These are phyloP conservation scores for Talaromyces thailandensis DNA, from an alignment of 495 filamentous ascomycete genomes.

Conservation along the genomic window DNA sequence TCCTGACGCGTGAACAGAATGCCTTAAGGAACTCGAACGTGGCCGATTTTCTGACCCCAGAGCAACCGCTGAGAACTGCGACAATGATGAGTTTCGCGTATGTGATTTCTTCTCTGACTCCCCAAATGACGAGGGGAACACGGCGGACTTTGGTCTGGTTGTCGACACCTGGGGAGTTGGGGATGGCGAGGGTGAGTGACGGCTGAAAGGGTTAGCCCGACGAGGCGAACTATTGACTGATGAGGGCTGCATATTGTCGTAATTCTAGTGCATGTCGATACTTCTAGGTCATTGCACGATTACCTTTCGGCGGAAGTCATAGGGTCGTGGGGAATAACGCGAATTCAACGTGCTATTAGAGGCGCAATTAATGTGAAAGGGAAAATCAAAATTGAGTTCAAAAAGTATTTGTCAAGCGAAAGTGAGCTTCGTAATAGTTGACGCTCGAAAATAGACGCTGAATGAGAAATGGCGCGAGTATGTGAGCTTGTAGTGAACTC, in stretches of 20 bases:
- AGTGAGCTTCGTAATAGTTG: neutral
- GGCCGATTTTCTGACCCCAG: conserved; percentile 20
- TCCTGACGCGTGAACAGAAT: conserved; percentile 43
- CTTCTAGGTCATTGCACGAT: neutral
- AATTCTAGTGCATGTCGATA: conserved; percentile 1
- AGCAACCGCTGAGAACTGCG: conserved; percentile 30
- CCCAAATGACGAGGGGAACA: conserved; percentile 49
- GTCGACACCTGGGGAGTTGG: conserved; percentile 34
- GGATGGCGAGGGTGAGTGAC: conserved; percentile 54
- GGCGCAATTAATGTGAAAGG: neutral
- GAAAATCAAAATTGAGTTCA: neutral
- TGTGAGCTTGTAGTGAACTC: neutral
- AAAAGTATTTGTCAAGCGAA: neutral
- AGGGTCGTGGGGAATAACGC: neutral
- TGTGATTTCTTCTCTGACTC: conserved; percentile 36
- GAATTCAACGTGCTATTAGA: neutral
- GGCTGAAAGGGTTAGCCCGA: conserved; percentile 70
- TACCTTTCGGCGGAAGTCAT: neutral
- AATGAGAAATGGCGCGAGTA: neutral
- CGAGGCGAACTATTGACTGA: conserved; percentile 40
- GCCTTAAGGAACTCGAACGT: conserved; percentile 54
- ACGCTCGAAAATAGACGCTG: neutral
- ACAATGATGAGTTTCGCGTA: conserved; percentile 47
- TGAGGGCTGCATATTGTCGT: conserved; percentile 31
- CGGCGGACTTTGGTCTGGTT: conserved; percentile 61